These are phyloP conservation scores for Nakazawaea wyomingensis DNA, from an alignment of 805 yeast genomes.

Conservation along the genomic window DNA sequence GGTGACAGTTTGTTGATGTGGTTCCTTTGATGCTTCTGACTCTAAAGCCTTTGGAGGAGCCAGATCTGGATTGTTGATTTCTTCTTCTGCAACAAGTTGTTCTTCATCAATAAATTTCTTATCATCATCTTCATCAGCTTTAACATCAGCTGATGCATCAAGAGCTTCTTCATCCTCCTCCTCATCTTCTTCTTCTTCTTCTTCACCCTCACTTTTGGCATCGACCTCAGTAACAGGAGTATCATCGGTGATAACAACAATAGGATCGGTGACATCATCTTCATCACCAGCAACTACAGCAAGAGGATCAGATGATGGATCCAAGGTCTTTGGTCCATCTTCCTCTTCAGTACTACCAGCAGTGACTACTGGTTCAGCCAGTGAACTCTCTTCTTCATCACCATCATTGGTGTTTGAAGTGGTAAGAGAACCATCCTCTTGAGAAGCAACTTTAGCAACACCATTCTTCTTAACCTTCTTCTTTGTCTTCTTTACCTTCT, in stretches of 20 bases:
- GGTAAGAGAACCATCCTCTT: neutral
- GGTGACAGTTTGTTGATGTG: slow-evolving; percentile 15
- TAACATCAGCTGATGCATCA: slow-evolving; percentile 12
- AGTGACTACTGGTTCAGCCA: slow-evolving; percentile 14
- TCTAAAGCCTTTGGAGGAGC: neutral
- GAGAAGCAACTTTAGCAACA: neutral
- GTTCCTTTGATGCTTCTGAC: slow-evolving; percentile 1
- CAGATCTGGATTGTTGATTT: slow-evolving; percentile 6
- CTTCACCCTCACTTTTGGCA: slow-evolving; percentile 14
- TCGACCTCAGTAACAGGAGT: slow-evolving; percentile 14
- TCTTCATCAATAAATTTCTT: neutral
- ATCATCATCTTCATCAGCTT: slow-evolving; percentile 10
- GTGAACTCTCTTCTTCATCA: neutral
- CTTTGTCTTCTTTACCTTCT: slow-evolving; percentile 27
- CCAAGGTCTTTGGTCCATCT: neutral
- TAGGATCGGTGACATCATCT: slow-evolving; percentile 7
- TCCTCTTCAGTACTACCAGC: no score
- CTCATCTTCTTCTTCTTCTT: slow-evolving; percentile 13
- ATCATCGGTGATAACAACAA: slow-evolving; percentile 6
- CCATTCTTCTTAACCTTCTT: slow-evolving; percentile 24
- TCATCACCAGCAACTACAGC: slow-evolving; percentile 14
- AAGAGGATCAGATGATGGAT: neutral
- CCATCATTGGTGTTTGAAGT: no score
- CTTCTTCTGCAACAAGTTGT: slow-evolving; percentile 9
- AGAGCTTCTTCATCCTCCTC: slow-evolving; percentile 14